Conservation (phyloP, 768 basidiomycete genomes). For the Atractiella rhizophila region DNA sequence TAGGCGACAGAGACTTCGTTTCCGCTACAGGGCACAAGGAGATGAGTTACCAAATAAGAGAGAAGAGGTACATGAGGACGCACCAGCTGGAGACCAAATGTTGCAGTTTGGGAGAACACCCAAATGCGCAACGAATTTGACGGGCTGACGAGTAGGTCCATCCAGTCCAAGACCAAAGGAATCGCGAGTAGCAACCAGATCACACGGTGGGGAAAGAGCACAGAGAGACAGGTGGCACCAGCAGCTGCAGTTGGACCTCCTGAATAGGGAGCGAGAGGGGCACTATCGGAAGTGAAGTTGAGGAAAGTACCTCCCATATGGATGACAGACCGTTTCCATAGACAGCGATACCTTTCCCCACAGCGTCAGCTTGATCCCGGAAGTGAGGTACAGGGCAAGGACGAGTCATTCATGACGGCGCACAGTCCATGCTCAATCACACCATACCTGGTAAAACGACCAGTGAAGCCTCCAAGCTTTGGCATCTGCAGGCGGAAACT, state of each 20-base stretch:
- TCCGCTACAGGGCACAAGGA: constrained; percentile 56
- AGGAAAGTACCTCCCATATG: constrained; percentile 84
- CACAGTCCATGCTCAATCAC: constrained; percentile 95
- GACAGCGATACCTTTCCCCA: too few relatives aligned
- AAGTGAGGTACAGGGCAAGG: too few relatives aligned
- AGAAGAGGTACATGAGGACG: too few relatives aligned
- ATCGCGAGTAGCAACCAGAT: constrained; percentile 93
- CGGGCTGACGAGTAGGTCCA: constrained; percentile 84
- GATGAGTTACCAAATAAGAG: background rate
- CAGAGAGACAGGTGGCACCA: constrained; percentile 74
- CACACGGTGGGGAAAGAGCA: constrained; percentile 64
- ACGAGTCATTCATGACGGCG: constrained; percentile 73
- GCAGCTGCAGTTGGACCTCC: too few relatives aligned
- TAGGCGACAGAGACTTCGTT: constrained; percentile 94
- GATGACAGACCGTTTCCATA: constrained; percentile 55
- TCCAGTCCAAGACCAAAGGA: constrained; percentile 74
- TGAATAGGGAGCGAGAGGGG: too few relatives aligned
- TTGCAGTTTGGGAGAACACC: constrained; percentile 74
- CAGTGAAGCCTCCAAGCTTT: constrained; percentile 54
- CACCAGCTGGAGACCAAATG: constrained; percentile 32
- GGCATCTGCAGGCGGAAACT: constrained; percentile 59
- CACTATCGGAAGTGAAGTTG: constrained; percentile 16
- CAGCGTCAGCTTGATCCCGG: too few relatives aligned
- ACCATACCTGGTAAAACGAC: constrained; percentile 83
- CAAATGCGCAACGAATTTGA: constrained; percentile 65